Conservation (phyloP, 257 asterid species). For the Nicotiana paniculata region DNA sequence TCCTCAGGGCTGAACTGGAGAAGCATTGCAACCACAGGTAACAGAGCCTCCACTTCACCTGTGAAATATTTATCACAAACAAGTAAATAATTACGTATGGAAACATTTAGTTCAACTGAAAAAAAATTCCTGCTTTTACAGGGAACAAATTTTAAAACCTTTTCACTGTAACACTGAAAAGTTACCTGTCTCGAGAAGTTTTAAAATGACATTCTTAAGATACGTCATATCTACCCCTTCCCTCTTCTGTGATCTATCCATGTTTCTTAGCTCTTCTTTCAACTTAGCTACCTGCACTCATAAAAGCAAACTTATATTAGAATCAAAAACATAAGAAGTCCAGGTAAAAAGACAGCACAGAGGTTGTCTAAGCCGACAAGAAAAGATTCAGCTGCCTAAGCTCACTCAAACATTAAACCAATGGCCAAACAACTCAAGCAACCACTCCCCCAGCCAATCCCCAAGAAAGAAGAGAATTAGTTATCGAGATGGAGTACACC, state of each 20-base stretch:
- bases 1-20: constrained; percentile 99
- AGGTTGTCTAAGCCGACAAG: background rate
- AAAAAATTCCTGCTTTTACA: background rate
- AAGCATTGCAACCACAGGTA: constrained; percentile 94
- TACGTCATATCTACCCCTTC: constrained; percentile 99
- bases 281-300: constrained; percentile 73
- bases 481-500: background rate
- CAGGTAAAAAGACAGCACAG: background rate
- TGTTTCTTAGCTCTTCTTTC: constrained; percentile 88
- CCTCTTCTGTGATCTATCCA: constrained; percentile 89
- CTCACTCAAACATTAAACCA: background rate
- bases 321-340: constrained; percentile 1
- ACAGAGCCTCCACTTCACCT: constrained; percentile 98
- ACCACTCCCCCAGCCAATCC: background rate
- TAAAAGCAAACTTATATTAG: constrained; percentile 4
- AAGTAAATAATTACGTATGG: background rate
- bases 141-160: constrained; percentile 1
- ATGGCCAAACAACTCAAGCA: background rate
- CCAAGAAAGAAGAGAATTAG: background rate
- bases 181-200: constrained; percentile 93
- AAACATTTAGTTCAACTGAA: background rate
- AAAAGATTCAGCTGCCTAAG: background rate
- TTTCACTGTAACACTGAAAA: background rate
- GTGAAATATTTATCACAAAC: constrained; percentile 9
- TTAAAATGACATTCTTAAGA: constrained; percentile 82